phyloP scores from a whole-genome alignment of 2,329 filamentous ascomycete genomes.

The Pseudogymnoascus verrucosus region DNA sequence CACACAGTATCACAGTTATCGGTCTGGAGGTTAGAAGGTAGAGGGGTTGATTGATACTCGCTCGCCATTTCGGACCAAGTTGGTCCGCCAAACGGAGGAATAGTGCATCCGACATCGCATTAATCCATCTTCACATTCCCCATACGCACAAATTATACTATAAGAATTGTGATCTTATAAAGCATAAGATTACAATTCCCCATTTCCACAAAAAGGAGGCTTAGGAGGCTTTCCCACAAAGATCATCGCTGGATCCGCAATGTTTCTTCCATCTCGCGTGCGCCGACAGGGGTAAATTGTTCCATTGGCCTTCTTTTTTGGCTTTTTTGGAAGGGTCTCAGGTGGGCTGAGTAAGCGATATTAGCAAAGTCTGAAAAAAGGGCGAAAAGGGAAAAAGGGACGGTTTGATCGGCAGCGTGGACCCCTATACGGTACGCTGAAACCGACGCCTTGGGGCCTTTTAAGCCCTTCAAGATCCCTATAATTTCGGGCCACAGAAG shows the following conservation, averaged over 20 bases:
- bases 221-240: background rate
- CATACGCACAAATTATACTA: background rate
- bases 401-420: background rate
- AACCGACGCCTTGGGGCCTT: background rate
- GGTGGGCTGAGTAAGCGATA: background rate
- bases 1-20: background rate
- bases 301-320: background rate
- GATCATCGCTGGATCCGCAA: background rate
- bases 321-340: background rate
- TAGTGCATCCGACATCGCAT: background rate
- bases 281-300: background rate
- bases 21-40: background rate
- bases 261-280: conserved; percentile 2
- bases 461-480: background rate
- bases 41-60: background rate
- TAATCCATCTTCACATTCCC: background rate
- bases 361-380: background rate
- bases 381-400: background rate
- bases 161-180: too few species aligned
- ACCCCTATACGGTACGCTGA: background rate
- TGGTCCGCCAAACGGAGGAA: background rate
- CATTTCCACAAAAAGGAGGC: background rate
- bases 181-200: background rate
- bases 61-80: background rate
- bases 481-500: conserved; percentile 1